Base-by-base conservation (phyloP, 2,329 filamentous ascomycete species). In the Calonectria naviculata region DNA sequence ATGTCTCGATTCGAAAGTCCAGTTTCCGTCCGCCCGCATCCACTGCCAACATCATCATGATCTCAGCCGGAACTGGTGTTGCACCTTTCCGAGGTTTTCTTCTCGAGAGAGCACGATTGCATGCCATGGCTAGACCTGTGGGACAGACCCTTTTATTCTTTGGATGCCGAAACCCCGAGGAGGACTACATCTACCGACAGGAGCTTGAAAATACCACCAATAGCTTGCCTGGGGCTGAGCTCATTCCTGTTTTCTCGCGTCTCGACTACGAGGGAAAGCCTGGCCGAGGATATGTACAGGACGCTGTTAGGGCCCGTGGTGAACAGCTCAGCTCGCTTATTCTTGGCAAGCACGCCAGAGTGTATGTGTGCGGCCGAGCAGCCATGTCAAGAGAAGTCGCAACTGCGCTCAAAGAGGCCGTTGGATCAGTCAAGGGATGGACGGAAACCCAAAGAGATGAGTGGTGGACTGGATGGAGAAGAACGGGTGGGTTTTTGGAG, bases 151-250 rank as follows among this genome's bases (percentile, higher is more conserved):
- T 81, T 4, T 38, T 93, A 0, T 92, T 92, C 81, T 86, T 89
- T 70, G 91, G 91, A 19, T 92, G 90, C 78, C 87, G 88, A 36
- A 77, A 81, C 5, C 85, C 86, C 0, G 83, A 84, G 0, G 80
- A 83, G 29, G 91, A 93, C 73, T 84, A 88, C 26, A 77, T 93
- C 0, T 93, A 93, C 80, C 79, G 84, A 6, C 36, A 62, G 19
- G 65, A 62, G 24, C 65, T 62, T 28, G 65, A 47, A 29, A 21
- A 15, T 13, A 46, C 65, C 1, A 24, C 28, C 13, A 47, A 31
- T 7, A 49, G 31, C 41, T 10, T 67, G 8, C 65, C 56, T n/a
- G 65, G 56, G 13, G 34, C 66, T 31, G 46, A 63, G 36, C 42
- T 68, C 9, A 29, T 68, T 29, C 26, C 66, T 0, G 58, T 46